Evolutionary conservation across 495 filamentous ascomycete genomes (phyloP), one percentile per base, ranked within the genome.

Genomic region (Choiromyces venosus): DNA sequence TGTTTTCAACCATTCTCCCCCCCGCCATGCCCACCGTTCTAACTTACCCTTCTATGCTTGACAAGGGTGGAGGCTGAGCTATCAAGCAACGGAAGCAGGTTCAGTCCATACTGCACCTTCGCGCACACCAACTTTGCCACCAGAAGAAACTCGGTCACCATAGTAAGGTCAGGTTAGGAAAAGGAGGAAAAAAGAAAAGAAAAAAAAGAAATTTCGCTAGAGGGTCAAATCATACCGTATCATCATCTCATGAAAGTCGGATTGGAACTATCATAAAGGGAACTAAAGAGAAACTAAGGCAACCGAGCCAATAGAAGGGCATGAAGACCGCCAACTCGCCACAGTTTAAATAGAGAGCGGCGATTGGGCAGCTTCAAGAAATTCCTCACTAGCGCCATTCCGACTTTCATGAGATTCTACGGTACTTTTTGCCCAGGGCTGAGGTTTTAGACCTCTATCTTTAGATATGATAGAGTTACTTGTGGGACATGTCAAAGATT

Each of bases 1-100:
- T 75, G 72, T 74, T 75, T 73, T 73, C 71, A 73, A 73, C 44
- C 40, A 9, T 64, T 65, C 42, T 72, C 71, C 37, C 71, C 37
- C 42, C 44, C 37, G 37, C 74, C 52, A 61, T 61, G 52, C 25
- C 25, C 1, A 69, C 42, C 18, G 42, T 52, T 21, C 44, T 29
- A 61, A 29, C 25, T 8, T 14, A 33, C 52, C 4, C 25, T 25
- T 61, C 25, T 33, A 33, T 16, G n/a, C 25, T 29, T 29, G 46
- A 56, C 46, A 16, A 33, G 66, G 42, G 56, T 52, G 65, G 74
- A 70, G 72, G 72, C 74, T 76, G 74, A 75, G 73, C 29, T 72
- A 37, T 8, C 46, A 44, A 38, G 73, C 67, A 67, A 73, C 42
- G 39, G 40, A 52, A 38, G 10, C 36, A 61, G 25, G 52, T 18